Base-by-base conservation (phyloP, 176 grass and related monocot genomes). In the Tillandsia fasciculata region DNA sequence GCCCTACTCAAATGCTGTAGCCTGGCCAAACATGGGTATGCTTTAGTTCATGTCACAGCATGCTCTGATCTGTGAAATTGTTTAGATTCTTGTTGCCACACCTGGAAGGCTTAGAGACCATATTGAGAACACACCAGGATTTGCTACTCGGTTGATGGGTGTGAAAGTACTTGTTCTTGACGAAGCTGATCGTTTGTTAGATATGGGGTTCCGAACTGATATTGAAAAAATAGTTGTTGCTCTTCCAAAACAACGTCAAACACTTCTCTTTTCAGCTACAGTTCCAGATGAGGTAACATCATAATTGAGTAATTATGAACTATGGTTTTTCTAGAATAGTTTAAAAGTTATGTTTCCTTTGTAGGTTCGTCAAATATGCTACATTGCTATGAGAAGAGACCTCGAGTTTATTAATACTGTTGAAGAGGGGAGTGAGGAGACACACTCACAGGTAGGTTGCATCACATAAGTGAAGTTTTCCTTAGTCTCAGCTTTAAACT, bases 171-270 rank as follows among this genome's bases (percentile, higher is more conserved):
- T 97, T 82, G 85, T 97, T 79, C 88, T 97, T 13, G 94, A 97
- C 52, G 94, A 97, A 90, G 94, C 94, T 61, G 94, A 97, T 74
- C 93, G 89, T 53, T 79, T 97, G 26, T 78, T 97, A 71, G 94
- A 97, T 91, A 97, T 97, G 94, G 94, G 94, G 69, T 97, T 97
- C 71, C 78, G 89, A 57, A 81, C 58, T 54, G 94, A 97, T 85
- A 92, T 97, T 8, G 94, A 92, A 74, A 97, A 78, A 85, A 97
- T 97, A 70, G 84, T 92, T 54, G 71, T 78, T 72, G 77, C 89
- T 12, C 78, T 97, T 53, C 94, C 89, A 69, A 97, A 97, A 75
- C 94, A 92, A 23, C 86, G 86, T 14, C 86, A 92, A 79, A 92
- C 94, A 72, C 86, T 97, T 27, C 63, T 97, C 72, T 97, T 97